Base-by-base conservation (phyloP, 2,329 filamentous ascomycete genomes). In the Colletotrichum paranaense region DNA sequence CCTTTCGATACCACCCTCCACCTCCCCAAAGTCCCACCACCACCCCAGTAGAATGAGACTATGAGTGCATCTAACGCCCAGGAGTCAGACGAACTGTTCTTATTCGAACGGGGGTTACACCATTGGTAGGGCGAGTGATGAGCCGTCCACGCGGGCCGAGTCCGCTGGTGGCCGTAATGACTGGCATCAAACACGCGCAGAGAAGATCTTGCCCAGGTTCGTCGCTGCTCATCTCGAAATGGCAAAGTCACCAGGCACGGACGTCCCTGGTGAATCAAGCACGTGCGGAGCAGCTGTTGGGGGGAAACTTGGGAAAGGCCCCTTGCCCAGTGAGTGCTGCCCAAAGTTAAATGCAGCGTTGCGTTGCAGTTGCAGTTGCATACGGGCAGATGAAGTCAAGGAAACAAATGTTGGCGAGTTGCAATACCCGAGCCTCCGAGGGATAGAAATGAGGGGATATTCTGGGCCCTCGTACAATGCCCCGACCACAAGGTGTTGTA, bases 131-230 rank as follows among this genome's bases (percentile, higher is more conserved):
- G 49, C 32, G 14, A 60, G 28, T 65, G 49, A 11, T 42, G 49
- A 46, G 22, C 22, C n/a, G 24, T 71, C 42, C 71, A 73, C 42
- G 71, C 67, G 67, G 56, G 46, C 60, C 49, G 38, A 62, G 56
- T 57, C 67, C 35, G 67, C 52, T 30, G 62, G 67, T 53, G 28
- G 60, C 46, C 35, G 22, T 62, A 42, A 57, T 66, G 70, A 65
- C 70, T 55, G 60, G 49, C 19, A 56, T 46, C 60, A 66, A 49
- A 49, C 35, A 71, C 49, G 56, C 62, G 67, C 67, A 62, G 19
- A 42, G 71, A 22, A 71, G 71, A 73, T 71, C 60, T 62, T 73
- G 67, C 60, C 60, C 60, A 16, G 26, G 30, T 68, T 71, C 24
- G 64, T 71, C 63, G 70, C 35, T 64, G 58, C 46, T 64, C 59